phyloP scores from a whole-genome alignment of 176 grass and related monocot genomes.

The Ensete ventricosum region DNA sequence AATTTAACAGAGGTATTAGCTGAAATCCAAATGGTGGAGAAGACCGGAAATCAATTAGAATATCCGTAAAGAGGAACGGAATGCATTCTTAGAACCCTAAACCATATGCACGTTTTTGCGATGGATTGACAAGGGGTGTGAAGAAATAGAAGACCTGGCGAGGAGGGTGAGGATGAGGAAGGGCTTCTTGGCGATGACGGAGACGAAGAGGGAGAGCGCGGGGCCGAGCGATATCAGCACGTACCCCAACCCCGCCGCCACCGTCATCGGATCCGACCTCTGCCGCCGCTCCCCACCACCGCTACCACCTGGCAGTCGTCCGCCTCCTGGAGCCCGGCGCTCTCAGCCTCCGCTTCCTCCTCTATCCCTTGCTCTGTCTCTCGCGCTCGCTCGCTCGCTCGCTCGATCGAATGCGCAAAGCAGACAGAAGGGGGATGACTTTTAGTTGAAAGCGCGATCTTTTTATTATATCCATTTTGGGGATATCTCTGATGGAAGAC shows the following conservation, averaged over 20 bases:
- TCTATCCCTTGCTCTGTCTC: background rate
- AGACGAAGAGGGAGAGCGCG: constrained; percentile 71
- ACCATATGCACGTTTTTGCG: background rate
- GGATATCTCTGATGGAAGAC: too few species aligned
- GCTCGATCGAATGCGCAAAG: background rate
- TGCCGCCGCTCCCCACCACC: background rate
- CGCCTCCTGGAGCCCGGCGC: background rate
- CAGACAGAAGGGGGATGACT: background rate
- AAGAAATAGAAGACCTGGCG: constrained; percentile 42
- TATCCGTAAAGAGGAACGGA: background rate
- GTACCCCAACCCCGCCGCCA: constrained; percentile 69
- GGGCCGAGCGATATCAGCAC: constrained; percentile 77
- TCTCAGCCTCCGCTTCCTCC: background rate
- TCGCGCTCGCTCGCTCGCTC: background rate
- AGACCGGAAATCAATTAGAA: background rate
- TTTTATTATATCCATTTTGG: too few species aligned
- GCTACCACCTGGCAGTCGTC: background rate
- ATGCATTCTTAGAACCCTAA: background rate
- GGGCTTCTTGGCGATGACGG: constrained; percentile 70
- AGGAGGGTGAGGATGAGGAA: constrained; percentile 93
- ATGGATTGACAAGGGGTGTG: background rate
- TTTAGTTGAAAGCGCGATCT: background rate
- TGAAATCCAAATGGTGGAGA: background rate
- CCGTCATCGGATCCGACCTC: constrained; percentile 44
- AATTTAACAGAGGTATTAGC: background rate